phyloP scores from a whole-genome alignment of 2,329 filamentous ascomycete genomes.

The Ascomycota sp. region DNA sequence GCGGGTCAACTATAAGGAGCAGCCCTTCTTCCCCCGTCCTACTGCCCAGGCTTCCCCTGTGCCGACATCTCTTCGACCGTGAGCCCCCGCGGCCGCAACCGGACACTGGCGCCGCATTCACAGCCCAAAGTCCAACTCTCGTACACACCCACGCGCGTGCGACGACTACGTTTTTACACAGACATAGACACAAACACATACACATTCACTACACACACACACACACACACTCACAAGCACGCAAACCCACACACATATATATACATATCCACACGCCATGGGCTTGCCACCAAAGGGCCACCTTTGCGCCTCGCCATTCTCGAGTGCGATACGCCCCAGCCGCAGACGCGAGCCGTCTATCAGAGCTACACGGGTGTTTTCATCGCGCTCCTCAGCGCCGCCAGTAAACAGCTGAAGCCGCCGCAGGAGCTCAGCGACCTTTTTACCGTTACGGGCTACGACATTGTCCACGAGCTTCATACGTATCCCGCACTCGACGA shows the following conservation, averaged over 20 bases:
- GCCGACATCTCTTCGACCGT: too few species aligned
- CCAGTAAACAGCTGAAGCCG: slow-evolving; percentile 24
- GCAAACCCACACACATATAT: too few species aligned
- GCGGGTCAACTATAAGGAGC: too few species aligned
- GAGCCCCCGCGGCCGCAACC: too few species aligned
- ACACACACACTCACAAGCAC: too few species aligned
- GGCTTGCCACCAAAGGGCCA: slow-evolving; percentile 2
- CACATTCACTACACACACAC: neutral
- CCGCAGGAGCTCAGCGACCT: slow-evolving; percentile 19
- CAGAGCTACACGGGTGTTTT: slow-evolving; percentile 57
- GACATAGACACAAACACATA: too few species aligned
- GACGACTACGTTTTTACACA: too few species aligned
- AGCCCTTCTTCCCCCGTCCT: too few species aligned
- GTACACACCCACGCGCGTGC: too few species aligned
- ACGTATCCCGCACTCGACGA: slow-evolving; percentile 52
- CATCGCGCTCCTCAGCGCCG: slow-evolving; percentile 32
- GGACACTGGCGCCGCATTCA: too few species aligned
- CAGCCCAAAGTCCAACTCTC: too few species aligned
- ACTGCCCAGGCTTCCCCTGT: too few species aligned
- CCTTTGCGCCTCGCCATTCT: slow-evolving; percentile 67
- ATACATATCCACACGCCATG: neutral
- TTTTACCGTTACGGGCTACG: slow-evolving; percentile 42
- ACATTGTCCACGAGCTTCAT: slow-evolving; percentile 45
- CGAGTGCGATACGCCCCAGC: slow-evolving; percentile 64
- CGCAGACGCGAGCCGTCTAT: slow-evolving; percentile 41